These are phyloP conservation scores for Brassica balearica DNA, from an alignment of 441 rosid species.

Conservation along the genomic window DNA sequence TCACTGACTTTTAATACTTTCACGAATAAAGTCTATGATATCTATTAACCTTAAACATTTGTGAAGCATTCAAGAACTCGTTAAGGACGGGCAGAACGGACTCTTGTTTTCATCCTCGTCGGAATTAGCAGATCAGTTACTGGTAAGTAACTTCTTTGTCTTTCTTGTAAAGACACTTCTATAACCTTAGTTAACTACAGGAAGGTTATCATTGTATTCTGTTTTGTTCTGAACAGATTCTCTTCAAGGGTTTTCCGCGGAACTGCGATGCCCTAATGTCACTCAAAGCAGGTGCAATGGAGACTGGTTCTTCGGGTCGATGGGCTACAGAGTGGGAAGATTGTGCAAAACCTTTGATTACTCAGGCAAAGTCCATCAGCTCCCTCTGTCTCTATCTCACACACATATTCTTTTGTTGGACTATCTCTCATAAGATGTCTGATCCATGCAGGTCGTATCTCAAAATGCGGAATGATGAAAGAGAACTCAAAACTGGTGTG, in stretches of 20 bases:
- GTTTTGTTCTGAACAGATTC: conserved; percentile 55
- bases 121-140: conserved; percentile 86
- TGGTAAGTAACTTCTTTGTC: conserved; percentile 53
- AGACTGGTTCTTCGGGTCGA: conserved; percentile 72
- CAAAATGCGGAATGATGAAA: conserved; percentile 15
- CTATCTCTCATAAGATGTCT: conserved; percentile 28
- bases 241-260: conserved; percentile 86
- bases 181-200: neutral
- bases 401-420: neutral
- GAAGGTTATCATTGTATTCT: conserved; percentile 19
- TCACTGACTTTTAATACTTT: conserved; percentile 19
- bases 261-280: conserved; percentile 63
- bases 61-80: conserved; percentile 88
- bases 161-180: conserved; percentile 13
- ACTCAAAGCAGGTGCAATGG: conserved; percentile 71
- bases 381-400: neutral
- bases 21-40: conserved; percentile 6
- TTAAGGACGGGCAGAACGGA: conserved; percentile 80
- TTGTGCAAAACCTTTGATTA: conserved; percentile 79
- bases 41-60: neutral
- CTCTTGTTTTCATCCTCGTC: conserved; percentile 94
- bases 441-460: conserved; percentile 40
- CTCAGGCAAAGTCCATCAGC: conserved; percentile 57
- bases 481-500: conserved; percentile 16
- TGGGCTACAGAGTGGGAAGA: conserved; percentile 96